These are phyloP conservation scores for Cucurbitaria berberidis DNA, from an alignment of 2,329 filamentous ascomycete species.

Conservation along the genomic window DNA sequence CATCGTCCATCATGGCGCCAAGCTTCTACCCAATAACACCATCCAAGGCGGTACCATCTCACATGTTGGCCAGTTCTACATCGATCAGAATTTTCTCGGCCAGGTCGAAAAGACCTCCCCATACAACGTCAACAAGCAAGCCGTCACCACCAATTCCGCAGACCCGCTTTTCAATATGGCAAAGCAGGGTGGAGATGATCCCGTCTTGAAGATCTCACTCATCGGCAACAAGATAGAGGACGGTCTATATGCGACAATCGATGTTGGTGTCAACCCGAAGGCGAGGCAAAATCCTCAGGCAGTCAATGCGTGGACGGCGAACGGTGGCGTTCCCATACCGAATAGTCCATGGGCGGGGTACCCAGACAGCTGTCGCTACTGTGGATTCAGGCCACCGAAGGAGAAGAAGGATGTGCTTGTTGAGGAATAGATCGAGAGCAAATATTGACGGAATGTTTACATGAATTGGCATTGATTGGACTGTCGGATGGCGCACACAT, in stretches of 20 bases:
- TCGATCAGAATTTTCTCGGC: constrained; percentile 64
- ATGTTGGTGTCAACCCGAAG: constrained; percentile 40
- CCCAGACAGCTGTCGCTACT: constrained; percentile 33
- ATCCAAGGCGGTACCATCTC: constrained; percentile 58
- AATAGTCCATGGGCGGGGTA: constrained; percentile 37
- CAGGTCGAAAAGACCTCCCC: constrained; percentile 57
- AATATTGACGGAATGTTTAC: neutral
- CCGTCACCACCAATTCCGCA: constrained; percentile 57
- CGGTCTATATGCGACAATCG: constrained; percentile 40
- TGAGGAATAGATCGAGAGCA: neutral
- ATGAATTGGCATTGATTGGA: neutral
- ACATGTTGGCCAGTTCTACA: constrained; percentile 70
- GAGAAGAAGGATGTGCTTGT: constrained; percentile 14
- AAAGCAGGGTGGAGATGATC: constrained; percentile 58
- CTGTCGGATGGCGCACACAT: neutral
- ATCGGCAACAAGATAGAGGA: constrained; percentile 54
- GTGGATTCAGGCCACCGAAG: constrained; percentile 24
- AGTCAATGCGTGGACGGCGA: constrained; percentile 37
- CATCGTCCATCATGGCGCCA: constrained; percentile 48
- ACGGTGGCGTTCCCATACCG: constrained; percentile 33
- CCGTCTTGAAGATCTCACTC: constrained; percentile 63
- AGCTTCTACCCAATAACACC: constrained; percentile 57
- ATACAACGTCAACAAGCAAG: constrained; percentile 52
- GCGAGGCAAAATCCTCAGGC: constrained; percentile 35
- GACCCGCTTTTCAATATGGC: constrained; percentile 58